Base-by-base conservation (phyloP, 1,139 yeast species). In the Protomyces pachydermus region DNA sequence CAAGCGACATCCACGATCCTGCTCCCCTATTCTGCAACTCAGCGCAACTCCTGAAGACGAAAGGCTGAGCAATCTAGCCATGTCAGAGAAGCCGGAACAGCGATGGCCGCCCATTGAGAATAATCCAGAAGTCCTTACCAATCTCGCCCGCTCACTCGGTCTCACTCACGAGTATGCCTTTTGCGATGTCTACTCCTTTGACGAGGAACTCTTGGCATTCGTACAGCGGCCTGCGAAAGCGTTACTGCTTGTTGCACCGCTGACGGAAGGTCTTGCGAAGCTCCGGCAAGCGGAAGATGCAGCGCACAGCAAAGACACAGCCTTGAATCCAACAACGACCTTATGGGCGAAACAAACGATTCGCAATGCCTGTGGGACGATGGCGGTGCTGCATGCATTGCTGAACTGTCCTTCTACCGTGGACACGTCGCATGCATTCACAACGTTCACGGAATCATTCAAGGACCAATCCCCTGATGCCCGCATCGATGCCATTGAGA, bases 331-430 rank as follows among this genome's bases (percentile, higher is more conserved):
- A 55, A 48, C 46, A 32, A 52, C 39, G 12, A 58, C 66, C 5
- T 35, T 54, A 34, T 91, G 97, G 97, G 85, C 84, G 71, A 84
- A 83, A 68, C 98, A 93, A 71, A 85, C 93, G 0, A 84, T 93
- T 46, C 84, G 84, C 67, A 93, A 93, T 74, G 96, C 96, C 0
- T 93, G 98, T 76, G 98, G 98, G 3, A 81, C 95, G 56, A 90
- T 88, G 75, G 98, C 96, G 0, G 76, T 93, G 57, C 76, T 93
- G 37, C 98, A 93, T 71, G 79, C 88, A 0, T 75, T 90, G 48
- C 76, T 85, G 35, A 93, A 93, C 72, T 77, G 87, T 75, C 66
- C 79, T 74, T 67, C 81, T 74, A 65, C 72, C 68, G 34, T 73
- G 66, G 71, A 60, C 3, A 64, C 71, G 0, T 74, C 69, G 32